Evolutionary conservation across 2,329 filamentous ascomycete species (phyloP).

Genomic region (Pseudomassariella vexata): DNA sequence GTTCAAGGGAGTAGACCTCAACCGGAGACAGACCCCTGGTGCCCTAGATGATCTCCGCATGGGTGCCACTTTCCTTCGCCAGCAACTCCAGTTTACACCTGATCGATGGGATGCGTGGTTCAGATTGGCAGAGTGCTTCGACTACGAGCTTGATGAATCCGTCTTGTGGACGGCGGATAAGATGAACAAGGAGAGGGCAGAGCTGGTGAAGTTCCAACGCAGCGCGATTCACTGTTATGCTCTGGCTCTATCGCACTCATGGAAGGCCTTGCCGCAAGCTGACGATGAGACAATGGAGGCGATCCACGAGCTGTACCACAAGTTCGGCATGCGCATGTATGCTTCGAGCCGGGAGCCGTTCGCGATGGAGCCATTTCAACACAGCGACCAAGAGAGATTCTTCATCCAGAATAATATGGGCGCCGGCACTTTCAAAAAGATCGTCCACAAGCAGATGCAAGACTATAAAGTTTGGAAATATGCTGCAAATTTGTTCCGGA

Average conservation of each 20-base stretch:
- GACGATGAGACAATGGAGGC: slow-evolving; percentile 41
- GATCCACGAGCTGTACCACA: slow-evolving; percentile 53
- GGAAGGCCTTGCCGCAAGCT: slow-evolving; percentile 33
- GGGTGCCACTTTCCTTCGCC: slow-evolving; percentile 70
- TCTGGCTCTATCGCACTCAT: slow-evolving; percentile 51
- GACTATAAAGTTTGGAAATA: slow-evolving; percentile 59
- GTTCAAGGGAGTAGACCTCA: slow-evolving; percentile 66
- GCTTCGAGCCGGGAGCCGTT: slow-evolving; percentile 58
- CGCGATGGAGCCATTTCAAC: slow-evolving; percentile 55
- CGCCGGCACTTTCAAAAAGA: slow-evolving; percentile 44
- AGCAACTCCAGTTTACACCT: slow-evolving; percentile 76
- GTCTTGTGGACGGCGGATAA: slow-evolving; percentile 88
- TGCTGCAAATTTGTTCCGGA: slow-evolving; percentile 49
- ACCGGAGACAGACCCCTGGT: slow-evolving; percentile 68
- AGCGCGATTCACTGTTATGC: slow-evolving; percentile 78
- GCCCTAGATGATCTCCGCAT: slow-evolving; percentile 81
- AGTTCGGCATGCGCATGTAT: slow-evolving; percentile 57
- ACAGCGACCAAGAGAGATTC: slow-evolving; percentile 51
- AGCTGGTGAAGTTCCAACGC: slow-evolving; percentile 70
- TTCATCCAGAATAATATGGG: slow-evolving; percentile 45
- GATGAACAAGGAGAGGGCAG: slow-evolving; percentile 74
- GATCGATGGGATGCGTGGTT: slow-evolving; percentile 91
- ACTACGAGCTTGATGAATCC: slow-evolving; percentile 80
- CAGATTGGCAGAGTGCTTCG: slow-evolving; percentile 77
- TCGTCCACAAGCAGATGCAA: slow-evolving; percentile 50